These are phyloP conservation scores for Hemisphaericaspora lyxosophila DNA, from an alignment of 1,139 yeast species.

Conservation along the genomic window DNA sequence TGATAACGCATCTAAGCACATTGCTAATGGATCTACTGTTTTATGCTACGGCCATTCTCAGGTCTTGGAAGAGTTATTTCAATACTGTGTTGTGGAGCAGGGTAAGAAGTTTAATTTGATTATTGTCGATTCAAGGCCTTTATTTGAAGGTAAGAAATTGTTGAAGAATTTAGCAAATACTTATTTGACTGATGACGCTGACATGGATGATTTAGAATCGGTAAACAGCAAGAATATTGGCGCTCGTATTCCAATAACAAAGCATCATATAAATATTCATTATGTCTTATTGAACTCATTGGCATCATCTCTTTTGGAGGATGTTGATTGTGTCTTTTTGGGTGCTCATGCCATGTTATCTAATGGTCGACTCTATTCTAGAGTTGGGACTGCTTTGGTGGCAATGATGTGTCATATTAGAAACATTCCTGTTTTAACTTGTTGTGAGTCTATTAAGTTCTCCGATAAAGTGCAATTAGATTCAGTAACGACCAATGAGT, in stretches of 20 bases:
- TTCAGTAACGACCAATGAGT: constrained; percentile 88
- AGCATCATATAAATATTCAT: constrained; percentile 36
- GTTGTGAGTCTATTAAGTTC: constrained; percentile 94
- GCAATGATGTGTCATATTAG: constrained; percentile 89
- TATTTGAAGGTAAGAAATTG: constrained; percentile 86
- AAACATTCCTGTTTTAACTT: constrained; percentile 89
- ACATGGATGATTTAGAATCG: constrained; percentile 44
- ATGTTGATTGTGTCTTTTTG: constrained; percentile 82
- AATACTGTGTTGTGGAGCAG: constrained; percentile 62
- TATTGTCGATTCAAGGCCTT: constrained; percentile 92
- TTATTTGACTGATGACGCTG: constrained; percentile 32
- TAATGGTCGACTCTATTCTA: constrained; percentile 86
- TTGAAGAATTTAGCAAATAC: constrained; percentile 57
- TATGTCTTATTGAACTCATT: constrained; percentile 81
- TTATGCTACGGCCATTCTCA: constrained; percentile 87
- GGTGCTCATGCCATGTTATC: constrained; percentile 98
- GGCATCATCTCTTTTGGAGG: constrained; percentile 72
- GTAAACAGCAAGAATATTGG: constrained; percentile 14
- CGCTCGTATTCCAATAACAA: constrained; percentile 30
- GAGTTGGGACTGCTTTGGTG: constrained; percentile 93
- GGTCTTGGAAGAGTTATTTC: constrained; percentile 74
- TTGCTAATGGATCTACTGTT: constrained; percentile 73
- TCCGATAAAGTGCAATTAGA: constrained; percentile 95
- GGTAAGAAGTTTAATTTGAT: constrained; percentile 74
- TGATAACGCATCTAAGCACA: constrained; percentile 76